A percentile compares a stretch with the other conserved stretches of the same genome.
phyloP scores from a whole-genome alignment of 495 filamentous ascomycete genomes.

The Glarea lozoyensis region DNA sequence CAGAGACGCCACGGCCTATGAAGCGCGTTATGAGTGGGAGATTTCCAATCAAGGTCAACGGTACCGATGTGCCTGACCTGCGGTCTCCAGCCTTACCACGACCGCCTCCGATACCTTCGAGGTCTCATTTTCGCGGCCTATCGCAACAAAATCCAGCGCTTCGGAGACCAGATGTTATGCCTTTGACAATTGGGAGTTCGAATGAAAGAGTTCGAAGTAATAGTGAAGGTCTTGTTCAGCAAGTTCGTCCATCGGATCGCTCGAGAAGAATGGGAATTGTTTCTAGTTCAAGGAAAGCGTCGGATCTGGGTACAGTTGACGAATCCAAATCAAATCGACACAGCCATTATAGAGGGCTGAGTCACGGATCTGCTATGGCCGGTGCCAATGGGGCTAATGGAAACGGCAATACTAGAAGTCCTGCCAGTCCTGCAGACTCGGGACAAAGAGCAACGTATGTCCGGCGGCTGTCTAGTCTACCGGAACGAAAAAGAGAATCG shows the following conservation, averaged over 20 bases:
- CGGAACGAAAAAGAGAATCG: constrained; percentile 64
- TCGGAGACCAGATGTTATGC: constrained; percentile 60
- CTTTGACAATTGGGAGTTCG: constrained; percentile 56
- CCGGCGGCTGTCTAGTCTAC: constrained; percentile 72
- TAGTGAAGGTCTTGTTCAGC: constrained; percentile 67
- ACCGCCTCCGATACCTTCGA: constrained; percentile 62
- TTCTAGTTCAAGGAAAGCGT: constrained; percentile 59
- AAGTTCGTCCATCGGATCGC: constrained; percentile 33
- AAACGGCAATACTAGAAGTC: constrained; percentile 38
- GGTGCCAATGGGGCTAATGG: constrained; percentile 28
- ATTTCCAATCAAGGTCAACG: constrained; percentile 76
- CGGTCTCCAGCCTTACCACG: constrained; percentile 58
- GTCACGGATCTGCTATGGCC: constrained; percentile 67
- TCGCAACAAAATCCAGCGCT: constrained; percentile 61
- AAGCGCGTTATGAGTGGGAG: constrained; percentile 67
- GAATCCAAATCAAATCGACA: constrained; percentile 64
- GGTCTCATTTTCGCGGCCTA: constrained; percentile 69
- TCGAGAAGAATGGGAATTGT: constrained; percentile 79
- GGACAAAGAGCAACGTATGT: constrained; percentile 51
- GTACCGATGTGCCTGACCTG: constrained; percentile 41
- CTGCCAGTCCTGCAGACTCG: constrained; percentile 48
- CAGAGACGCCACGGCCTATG: constrained; percentile 67
- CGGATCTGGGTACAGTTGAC: constrained; percentile 65
- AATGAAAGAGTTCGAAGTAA: constrained; percentile 82
- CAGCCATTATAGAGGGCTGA: constrained; percentile 74